These are phyloP conservation scores for Macrolepiota fuliginosa DNA, from an alignment of 768 basidiomycete genomes.

Conservation along the genomic window DNA sequence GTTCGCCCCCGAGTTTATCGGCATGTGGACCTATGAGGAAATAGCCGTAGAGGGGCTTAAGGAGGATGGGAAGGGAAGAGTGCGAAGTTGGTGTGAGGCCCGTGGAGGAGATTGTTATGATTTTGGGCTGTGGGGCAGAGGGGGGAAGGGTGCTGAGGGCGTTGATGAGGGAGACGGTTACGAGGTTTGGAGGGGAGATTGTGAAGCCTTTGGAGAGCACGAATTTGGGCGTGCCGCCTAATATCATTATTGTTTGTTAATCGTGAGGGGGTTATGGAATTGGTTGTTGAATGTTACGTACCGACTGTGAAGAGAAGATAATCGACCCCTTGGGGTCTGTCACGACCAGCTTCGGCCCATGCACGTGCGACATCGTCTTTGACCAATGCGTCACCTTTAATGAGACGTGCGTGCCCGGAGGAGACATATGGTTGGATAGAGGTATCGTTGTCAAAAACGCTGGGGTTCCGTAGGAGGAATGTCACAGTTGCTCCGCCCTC, in stretches of 20 bases:
- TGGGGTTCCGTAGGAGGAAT: conserved; percentile 54
- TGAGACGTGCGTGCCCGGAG: conserved; percentile 48
- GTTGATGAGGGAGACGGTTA: conserved; percentile 56
- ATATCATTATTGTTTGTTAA: neutral
- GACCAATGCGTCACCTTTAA: conserved; percentile 61
- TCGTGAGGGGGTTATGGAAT: neutral
- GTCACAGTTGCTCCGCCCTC: conserved; percentile 60
- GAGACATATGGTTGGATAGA: conserved; percentile 49
- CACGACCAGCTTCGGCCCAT: conserved; percentile 44
- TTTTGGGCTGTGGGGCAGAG: conserved; percentile 36
- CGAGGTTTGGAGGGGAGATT: conserved; percentile 52
- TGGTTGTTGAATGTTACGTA: conserved; percentile 17
- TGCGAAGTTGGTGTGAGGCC: conserved; percentile 50
- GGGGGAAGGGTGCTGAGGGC: conserved; percentile 51
- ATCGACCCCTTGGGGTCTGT: conserved; percentile 37
- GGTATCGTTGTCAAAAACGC: conserved; percentile 52
- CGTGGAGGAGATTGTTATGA: conserved; percentile 52
- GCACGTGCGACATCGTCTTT: conserved; percentile 47
- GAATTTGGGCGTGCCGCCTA: conserved; percentile 50
- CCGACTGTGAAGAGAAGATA: conserved; percentile 59
- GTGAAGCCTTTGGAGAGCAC: conserved; percentile 44
- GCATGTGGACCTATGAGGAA: conserved; percentile 44
- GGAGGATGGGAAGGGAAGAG: conserved; percentile 39
- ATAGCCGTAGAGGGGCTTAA: conserved; percentile 49
- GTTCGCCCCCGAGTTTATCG: conserved; percentile 64